phyloP scores from a whole-genome alignment of 805 yeast species.

The Teunomyces tritomae region DNA sequence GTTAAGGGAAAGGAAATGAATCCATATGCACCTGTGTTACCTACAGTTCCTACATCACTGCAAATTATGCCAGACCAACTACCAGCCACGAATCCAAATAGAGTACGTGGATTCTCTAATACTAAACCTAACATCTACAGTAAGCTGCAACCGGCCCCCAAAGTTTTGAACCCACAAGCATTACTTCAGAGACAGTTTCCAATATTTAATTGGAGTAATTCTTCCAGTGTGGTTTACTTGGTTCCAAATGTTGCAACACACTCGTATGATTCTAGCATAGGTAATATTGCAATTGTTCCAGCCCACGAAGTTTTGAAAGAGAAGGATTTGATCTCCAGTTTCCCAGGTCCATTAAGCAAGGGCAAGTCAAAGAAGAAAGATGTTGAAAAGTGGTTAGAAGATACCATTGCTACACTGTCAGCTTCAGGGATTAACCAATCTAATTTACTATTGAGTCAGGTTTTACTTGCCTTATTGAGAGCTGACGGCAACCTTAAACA shows the following conservation, averaged over 20 bases:
- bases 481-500: slow-evolving; percentile 30
- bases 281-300: slow-evolving; percentile 33
- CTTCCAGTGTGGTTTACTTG: slow-evolving; percentile 26
- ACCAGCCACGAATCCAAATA: slow-evolving; percentile 4
- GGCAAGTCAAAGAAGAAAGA: slow-evolving; percentile 62
- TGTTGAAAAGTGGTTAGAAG: slow-evolving; percentile 57
- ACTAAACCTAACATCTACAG: slow-evolving; percentile 15
- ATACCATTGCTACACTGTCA: slow-evolving; percentile 13
- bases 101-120: slow-evolving; percentile 25
- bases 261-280: slow-evolving; percentile 3
- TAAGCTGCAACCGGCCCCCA: slow-evolving; percentile 20
- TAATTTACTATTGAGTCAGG: slow-evolving; percentile 30
- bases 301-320: slow-evolving; percentile 19
- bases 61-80: background rate
- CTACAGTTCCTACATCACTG: slow-evolving; percentile 6
- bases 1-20: slow-evolving; percentile 37
- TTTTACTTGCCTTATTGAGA: slow-evolving; percentile 24
- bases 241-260: slow-evolving; percentile 19
- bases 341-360: slow-evolving; percentile 67
- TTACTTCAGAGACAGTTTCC: slow-evolving; percentile 68
- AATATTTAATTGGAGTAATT: slow-evolving; percentile 58
- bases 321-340: slow-evolving; percentile 31
- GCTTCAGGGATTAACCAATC: slow-evolving; percentile 7
- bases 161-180: slow-evolving; percentile 50
- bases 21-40: slow-evolving; percentile 39